These are phyloP conservation scores for Mortierella sp. DNA, from an alignment of 371 early-diverging fungal species.

Conservation along the genomic window DNA sequence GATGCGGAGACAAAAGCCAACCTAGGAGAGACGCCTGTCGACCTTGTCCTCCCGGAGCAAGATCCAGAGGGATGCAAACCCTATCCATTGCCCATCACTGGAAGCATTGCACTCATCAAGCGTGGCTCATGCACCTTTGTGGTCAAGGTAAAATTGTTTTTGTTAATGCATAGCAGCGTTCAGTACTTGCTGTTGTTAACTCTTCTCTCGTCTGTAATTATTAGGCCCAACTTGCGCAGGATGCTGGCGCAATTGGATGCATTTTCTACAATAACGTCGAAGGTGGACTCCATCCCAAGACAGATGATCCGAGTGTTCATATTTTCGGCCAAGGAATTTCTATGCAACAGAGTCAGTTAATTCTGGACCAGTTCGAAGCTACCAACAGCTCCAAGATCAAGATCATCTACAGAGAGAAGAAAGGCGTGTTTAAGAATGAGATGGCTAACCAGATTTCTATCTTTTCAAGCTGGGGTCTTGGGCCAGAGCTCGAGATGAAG, in stretches of 20 bases:
- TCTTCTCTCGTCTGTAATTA: not conserved
- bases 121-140: constrained; percentile 72
- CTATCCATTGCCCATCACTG: constrained; percentile 44
- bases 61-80: constrained; percentile 65
- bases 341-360: constrained; percentile 20
- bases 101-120: constrained; percentile 66
- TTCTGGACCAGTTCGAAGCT: constrained; percentile 22
- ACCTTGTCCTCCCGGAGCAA: constrained; percentile 15
- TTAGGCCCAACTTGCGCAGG: constrained; percentile 60
- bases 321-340: constrained; percentile 47
- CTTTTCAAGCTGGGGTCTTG: constrained; percentile 78
- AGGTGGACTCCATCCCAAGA: constrained; percentile 54
- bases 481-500: constrained; percentile 76
- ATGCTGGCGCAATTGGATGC: constrained; percentile 76
- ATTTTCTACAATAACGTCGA: constrained; percentile 67
- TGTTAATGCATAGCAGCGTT: not conserved
- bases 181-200: not conserved
- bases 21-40: constrained; percentile 8
- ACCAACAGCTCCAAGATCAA: constrained; percentile 21
- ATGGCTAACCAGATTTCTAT: constrained; percentile 63
- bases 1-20: constrained; percentile 2
- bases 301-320: constrained; percentile 22
- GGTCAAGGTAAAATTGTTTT: constrained; percentile 58
- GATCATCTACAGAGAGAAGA: constrained; percentile 25
- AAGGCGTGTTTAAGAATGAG: constrained; percentile 56